Evolutionary conservation across 2,329 filamentous ascomycete genomes (phyloP).

Genomic region (Neopestalotiopsis clavispora): DNA sequence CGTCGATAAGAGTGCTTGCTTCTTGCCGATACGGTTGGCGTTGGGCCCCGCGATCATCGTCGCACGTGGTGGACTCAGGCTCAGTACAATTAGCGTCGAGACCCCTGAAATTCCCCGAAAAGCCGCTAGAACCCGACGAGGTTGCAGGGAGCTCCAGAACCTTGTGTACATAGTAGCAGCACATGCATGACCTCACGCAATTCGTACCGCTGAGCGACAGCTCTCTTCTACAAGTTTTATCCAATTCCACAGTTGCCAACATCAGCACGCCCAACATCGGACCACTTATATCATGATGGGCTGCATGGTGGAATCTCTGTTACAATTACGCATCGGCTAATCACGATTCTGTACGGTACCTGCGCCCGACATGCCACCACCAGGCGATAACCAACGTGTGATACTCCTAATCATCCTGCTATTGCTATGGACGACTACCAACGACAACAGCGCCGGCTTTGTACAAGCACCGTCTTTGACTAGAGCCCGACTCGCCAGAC

Average conservation of each 20-base stretch:
- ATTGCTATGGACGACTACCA: constrained; percentile 50
- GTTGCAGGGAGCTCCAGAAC: constrained; percentile 1
- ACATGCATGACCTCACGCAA: constrained; percentile 12
- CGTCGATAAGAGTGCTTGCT: neutral
- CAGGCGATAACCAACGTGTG: constrained; percentile 50
- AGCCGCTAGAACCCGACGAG: neutral
- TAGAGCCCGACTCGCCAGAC: constrained; percentile 53
- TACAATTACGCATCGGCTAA: constrained; percentile 4
- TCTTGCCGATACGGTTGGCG: neutral
- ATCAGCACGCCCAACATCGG: neutral
- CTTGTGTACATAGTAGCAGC: neutral
- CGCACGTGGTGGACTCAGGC: neutral
- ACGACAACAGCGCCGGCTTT: constrained; percentile 46
- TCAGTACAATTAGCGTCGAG: neutral
- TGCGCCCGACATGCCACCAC: constrained; percentile 49
- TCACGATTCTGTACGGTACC: neutral
- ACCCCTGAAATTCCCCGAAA: constrained; percentile 10
- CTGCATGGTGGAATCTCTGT: neutral
- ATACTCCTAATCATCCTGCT: constrained; percentile 50
- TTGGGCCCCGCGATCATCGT: constrained; percentile 1
- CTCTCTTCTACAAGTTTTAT: neutral
- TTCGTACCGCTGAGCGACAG: neutral
- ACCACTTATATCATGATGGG: neutral
- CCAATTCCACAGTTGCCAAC: neutral
- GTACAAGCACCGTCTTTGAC: constrained; percentile 47